phyloP scores from a whole-genome alignment of 2,329 filamentous ascomycete genomes.

The Fusarium pilosicola region DNA sequence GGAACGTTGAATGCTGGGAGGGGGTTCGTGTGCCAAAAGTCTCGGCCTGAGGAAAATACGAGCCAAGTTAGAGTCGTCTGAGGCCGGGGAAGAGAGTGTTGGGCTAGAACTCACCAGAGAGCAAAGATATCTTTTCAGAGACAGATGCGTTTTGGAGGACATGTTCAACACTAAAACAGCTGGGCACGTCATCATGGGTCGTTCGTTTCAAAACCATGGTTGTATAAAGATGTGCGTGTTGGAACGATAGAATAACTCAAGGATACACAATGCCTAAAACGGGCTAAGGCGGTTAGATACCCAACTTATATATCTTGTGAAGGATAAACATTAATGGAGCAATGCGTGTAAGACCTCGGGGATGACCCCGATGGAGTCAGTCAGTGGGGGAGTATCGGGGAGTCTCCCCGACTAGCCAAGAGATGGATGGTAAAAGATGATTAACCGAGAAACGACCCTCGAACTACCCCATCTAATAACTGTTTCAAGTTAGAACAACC shows the following conservation, averaged over 20 bases:
- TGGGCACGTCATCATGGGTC: background rate
- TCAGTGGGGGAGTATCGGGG: background rate
- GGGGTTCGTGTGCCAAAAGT: background rate
- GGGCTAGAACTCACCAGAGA: rapidly evolving
- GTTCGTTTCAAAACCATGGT: background rate
- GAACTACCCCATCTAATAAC: background rate
- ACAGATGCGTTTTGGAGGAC: background rate
- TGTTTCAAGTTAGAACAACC: background rate
- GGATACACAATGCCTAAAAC: background rate
- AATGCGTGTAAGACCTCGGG: background rate
- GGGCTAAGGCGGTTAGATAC: background rate
- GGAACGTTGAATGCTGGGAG: background rate
- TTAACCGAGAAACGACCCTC: background rate
- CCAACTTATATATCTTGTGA: background rate
- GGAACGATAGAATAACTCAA: background rate
- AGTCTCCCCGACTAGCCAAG: background rate
- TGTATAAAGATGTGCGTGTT: background rate
- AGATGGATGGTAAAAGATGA: background rate
- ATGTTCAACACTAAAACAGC: background rate
- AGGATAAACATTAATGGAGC: background rate
- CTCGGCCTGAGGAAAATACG: background rate
- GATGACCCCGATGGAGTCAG: background rate
- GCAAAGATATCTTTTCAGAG: background rate
- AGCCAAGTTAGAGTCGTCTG: background rate
- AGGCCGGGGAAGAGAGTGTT: rapidly evolving